Base-by-base conservation (phyloP, 371 early-diverging fungal species). In the Mortierella sp. region DNA sequence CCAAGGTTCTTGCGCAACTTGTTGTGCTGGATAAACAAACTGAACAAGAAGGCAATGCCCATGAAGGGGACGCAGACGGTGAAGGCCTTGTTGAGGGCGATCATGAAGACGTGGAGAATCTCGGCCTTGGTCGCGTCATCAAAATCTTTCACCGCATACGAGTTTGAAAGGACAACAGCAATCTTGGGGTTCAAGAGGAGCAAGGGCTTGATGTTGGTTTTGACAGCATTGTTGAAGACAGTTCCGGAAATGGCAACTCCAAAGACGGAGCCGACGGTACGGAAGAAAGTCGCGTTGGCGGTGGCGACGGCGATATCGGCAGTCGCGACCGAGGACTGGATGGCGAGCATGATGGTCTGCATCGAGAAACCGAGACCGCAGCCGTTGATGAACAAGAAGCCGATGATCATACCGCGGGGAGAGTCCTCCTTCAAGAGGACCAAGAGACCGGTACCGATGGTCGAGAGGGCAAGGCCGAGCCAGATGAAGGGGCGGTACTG, bases 241-340 rank as follows among this genome's bases (percentile, higher is more conserved):
- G 92, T 87, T 1, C 91, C 93, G 24, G 88, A 80, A 11, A 94
- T 81, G 46, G 95, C 95, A 71, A 96, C 89, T 12, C 95, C 95
- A 58, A 95, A 82, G 2, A 93, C 91, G 71, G 95, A 93, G 58
- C 96, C 96, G 60, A 95, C 88, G 5, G 93, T 90, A 49, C 93
- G 92, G 80, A 88, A 89, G 77, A 93, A 93, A 75, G 90, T 89
- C 16, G 88, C 77, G 79, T 91, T 84, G 16, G 93, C 87, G 32
- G 97, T 94, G 46, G 91, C 93, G 29, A 95, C 87, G n/a, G 96
- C 93, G 81, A 94, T 91, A 63, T 93, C 91, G 43, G 83, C 83
- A n/a, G 81, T 82, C 11, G 76, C 84, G 12, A 93, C 93, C 12
- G 90, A 78, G 0, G 91, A 88, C 87, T 96, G 96, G 7, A 90